Conservation (phyloP, 129 eudicot genomes). For the Dittrichia graveolens region DNA sequence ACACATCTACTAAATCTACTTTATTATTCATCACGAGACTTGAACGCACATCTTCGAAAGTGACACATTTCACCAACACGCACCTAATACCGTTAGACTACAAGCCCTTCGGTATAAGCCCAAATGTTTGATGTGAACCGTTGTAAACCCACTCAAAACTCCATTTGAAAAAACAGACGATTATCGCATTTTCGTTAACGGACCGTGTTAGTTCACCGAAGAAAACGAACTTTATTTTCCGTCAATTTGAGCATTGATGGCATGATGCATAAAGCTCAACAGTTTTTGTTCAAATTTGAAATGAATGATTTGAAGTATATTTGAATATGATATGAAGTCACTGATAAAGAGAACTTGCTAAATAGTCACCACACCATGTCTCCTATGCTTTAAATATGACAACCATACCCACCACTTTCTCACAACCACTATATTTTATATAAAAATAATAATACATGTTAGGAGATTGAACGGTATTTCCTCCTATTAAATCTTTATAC, state of each 20-base stretch:
- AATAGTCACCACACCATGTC: slow-evolving; percentile 35
- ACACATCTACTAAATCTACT: too few relatives aligned
- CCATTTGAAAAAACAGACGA: too few relatives aligned
- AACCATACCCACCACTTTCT: slow-evolving; percentile 27
- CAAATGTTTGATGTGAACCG: too few relatives aligned
- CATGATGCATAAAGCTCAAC: slow-evolving; percentile 30
- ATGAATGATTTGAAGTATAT: slow-evolving; percentile 36
- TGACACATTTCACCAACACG: too few relatives aligned
- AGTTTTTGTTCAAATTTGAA: slow-evolving; percentile 23
- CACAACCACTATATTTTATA: slow-evolving; percentile 22
- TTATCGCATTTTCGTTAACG: background rate
- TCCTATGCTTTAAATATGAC: slow-evolving; percentile 38
- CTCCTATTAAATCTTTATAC: too few relatives aligned
- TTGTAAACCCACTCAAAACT: too few relatives aligned
- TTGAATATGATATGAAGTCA: slow-evolving; percentile 30
- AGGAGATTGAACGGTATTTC: too few relatives aligned
- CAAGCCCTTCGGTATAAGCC: too few relatives aligned
- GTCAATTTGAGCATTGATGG: slow-evolving; percentile 20
- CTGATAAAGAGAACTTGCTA: slow-evolving; percentile 36
- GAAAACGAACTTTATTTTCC: background rate
- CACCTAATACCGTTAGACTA: too few relatives aligned
- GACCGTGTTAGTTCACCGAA: too few relatives aligned
- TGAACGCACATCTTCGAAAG: too few relatives aligned
- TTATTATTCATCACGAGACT: too few relatives aligned
- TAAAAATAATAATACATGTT: background rate